phyloP scores from a whole-genome alignment of 768 basidiomycete species.

The Rubroboletus satanas region DNA sequence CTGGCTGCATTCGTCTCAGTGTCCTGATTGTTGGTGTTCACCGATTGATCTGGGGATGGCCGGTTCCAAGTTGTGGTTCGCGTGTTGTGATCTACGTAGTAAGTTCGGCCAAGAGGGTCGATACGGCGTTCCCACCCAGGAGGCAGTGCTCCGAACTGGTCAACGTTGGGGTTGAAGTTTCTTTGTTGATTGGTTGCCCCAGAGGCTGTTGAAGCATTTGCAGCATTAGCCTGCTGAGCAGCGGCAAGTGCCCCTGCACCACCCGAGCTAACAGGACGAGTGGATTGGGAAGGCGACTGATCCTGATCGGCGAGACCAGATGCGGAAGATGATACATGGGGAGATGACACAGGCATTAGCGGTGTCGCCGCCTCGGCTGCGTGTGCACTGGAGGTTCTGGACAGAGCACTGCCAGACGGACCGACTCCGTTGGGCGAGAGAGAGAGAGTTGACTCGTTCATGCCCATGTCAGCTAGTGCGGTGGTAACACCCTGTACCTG shows the following conservation, averaged over 20 bases:
- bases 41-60: conserved; percentile 72
- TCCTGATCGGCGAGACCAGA: conserved; percentile 30
- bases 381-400: conserved; percentile 67
- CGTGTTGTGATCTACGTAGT: conserved; percentile 98
- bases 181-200: conserved; percentile 51
- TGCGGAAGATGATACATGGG: conserved; percentile 27
- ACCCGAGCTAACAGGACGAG: conserved; percentile 37
- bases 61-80: conserved; percentile 98
- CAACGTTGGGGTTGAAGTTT: conserved; percentile 93
- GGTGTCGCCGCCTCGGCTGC: conserved; percentile 49
- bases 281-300: conserved; percentile 23
- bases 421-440: conserved; percentile 46
- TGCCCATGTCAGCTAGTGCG: conserved; percentile 57
- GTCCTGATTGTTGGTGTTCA: conserved; percentile 67
- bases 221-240: conserved; percentile 19
- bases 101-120: conserved; percentile 92
- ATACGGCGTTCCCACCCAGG: conserved; percentile 95
- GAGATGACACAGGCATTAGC: conserved; percentile 39
- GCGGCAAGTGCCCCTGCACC: conserved; percentile 18
- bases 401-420: conserved; percentile 42
- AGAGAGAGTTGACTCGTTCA: conserved; percentile 57
- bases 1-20: conserved; percentile 81
- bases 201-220: conserved; percentile 33
- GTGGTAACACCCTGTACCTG: conserved; percentile 57
- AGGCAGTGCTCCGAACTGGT: conserved; percentile 90